These are phyloP conservation scores for Naganishia onofrii DNA, from an alignment of 768 basidiomycete genomes.

Conservation along the genomic window DNA sequence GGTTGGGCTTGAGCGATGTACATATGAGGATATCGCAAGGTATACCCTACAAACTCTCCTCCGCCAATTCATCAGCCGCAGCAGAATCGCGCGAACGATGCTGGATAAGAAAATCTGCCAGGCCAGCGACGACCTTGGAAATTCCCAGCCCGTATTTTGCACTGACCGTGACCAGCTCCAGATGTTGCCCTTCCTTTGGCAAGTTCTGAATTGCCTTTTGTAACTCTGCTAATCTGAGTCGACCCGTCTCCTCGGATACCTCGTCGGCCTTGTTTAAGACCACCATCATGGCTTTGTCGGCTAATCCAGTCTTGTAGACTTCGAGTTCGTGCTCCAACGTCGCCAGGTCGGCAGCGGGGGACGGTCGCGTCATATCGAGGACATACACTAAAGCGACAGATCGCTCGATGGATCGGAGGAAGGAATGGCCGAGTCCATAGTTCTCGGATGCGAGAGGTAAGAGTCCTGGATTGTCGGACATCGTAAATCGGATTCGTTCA, in stretches of 20 bases:
- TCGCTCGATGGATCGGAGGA: slow-evolving; percentile 87
- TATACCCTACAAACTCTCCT: slow-evolving; percentile 4
- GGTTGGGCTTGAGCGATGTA: neutral
- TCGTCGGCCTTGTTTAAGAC: slow-evolving; percentile 94
- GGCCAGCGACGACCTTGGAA: slow-evolving; percentile 63
- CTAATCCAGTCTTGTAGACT: slow-evolving; percentile 70
- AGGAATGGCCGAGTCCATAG: slow-evolving; percentile 88
- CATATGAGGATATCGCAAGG: neutral
- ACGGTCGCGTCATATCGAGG: slow-evolving; percentile 73
- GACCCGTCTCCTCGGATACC: slow-evolving; percentile 57
- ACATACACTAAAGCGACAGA: slow-evolving; percentile 87
- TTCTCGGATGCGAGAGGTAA: slow-evolving; percentile 80
- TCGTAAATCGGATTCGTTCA: slow-evolving; percentile 67
- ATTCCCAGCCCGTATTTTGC: slow-evolving; percentile 85
- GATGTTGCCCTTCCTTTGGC: slow-evolving; percentile 57
- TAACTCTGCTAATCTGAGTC: slow-evolving; percentile 32
- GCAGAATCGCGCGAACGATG: no score
- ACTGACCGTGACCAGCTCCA: slow-evolving; percentile 72
- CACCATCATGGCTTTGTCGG: slow-evolving; percentile 71
- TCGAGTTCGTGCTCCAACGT: slow-evolving; percentile 79
- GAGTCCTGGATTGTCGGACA: slow-evolving; percentile 95
- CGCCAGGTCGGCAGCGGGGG: slow-evolving; percentile 73
- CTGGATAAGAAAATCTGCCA: slow-evolving; percentile 69
- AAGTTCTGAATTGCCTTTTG: slow-evolving; percentile 58
- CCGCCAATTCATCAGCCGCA: no score